Evolutionary conservation across 768 basidiomycete genomes (phyloP).

Genomic region (Dacryopinax primogenitus): DNA sequence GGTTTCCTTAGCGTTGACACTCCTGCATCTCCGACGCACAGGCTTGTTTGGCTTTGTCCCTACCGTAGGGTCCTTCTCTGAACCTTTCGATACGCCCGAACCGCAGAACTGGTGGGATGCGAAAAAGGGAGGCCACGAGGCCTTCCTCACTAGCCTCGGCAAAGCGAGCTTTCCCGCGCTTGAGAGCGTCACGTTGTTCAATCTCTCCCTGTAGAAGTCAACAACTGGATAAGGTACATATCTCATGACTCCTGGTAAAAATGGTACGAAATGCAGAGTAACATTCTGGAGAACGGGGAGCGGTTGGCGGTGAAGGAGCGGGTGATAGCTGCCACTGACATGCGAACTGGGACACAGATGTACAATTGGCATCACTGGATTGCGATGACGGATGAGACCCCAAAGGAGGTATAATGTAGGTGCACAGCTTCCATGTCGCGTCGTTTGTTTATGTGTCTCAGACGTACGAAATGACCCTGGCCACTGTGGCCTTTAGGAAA

Average conservation of each 20-base stretch:
- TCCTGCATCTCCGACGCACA: not conserved
- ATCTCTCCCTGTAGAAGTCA: not conserved
- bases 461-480: too few species aligned
- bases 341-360: too few species aligned
- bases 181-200: not conserved
- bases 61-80: not conserved
- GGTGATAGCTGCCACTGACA: too few species aligned
- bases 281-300: not conserved
- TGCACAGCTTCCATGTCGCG: too few species aligned
- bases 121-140: not conserved
- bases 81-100: not conserved
- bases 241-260: not conserved
- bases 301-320: not conserved
- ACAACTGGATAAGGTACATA: not conserved
- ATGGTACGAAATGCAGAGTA: not conserved
- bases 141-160: not conserved
- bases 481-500: too few species aligned
- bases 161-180: not conserved
- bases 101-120: not conserved
- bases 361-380: too few species aligned
- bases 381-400: too few species aligned
- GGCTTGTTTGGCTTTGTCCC: conserved; percentile 1
- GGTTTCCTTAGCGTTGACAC: too few species aligned
- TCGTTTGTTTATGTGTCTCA: too few species aligned
- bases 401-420: too few species aligned